Evolutionary conservation across 257 asterid genomes (phyloP), one percentile per base, ranked within the genome.

Genomic region (Gynochthodes officinalis): DNA sequence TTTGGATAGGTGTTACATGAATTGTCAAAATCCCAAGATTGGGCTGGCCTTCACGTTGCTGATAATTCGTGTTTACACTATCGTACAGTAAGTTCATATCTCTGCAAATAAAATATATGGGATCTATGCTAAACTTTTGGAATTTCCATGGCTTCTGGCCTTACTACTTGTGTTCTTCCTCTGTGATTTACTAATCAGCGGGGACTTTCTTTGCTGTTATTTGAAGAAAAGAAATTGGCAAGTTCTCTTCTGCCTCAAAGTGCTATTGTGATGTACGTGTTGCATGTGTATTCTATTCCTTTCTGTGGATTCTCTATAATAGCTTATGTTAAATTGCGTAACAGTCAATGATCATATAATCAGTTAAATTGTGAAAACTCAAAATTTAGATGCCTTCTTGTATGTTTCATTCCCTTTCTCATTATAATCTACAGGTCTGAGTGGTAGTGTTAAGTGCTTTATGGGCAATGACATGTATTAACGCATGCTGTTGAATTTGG

Each of bases 1-100:
- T 30, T 10, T 39, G 30, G 23, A 23, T 87, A 92, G 98, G 82
- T 87, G 74, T 69, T 83, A 55, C 85, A 60, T 70, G 99, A 95
- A 83, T 80, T 92, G 79, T 81, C 71, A 78, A 69, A 65, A 75
- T 91, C 88, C 73, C 86, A 76, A 78, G 90, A 83, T 61, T 95
- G 98, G 98, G 87, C 98, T 66, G 94, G 80, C 18, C 90, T 91
- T 73, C 95, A 95, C 72, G 91, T 86, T 68, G 98, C 96, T 59
- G 99, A 95, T 88, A 95, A 89, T 80, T 95, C 99, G 57, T 95
- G 98, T 84, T 95, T 88, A 82, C 99, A 95, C 79, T 95, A 88
- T 87, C 95, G 93, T 39, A 82, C 89, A 63, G 96, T 92, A 80
- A 84, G 98, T 90, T n/a, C 37, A 18, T 33, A 23, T 40, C 15